Percentiles rank a stretch among this genome's conserved stretches.
Evolutionary conservation across 805 yeast species (phyloP).

Genomic region (Brettanomyces bruxellensis): DNA sequence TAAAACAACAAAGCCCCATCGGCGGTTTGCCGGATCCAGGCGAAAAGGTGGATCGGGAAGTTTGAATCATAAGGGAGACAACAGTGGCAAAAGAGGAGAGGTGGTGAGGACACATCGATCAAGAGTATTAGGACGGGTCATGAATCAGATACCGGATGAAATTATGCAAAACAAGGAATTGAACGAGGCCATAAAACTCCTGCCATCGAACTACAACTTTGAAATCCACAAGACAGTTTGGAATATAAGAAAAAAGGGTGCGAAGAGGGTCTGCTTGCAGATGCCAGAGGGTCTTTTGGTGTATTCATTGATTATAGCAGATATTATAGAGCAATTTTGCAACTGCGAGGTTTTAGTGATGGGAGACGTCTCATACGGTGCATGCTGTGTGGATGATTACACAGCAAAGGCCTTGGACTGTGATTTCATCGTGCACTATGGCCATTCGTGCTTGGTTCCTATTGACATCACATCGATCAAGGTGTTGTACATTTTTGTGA

Average conservation of each 20-base stretch:
- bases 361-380: slow-evolving; percentile 99
- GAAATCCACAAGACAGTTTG: slow-evolving; percentile 94
- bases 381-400: slow-evolving; percentile 95
- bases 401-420: slow-evolving; percentile 91
- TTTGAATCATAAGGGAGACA: not conserved
- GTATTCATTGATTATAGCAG: slow-evolving; percentile 82
- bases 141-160: slow-evolving; percentile 85
- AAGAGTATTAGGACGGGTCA: slow-evolving; percentile 44
- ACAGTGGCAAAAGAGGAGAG: not conserved
- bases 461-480: slow-evolving; percentile 85
- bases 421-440: slow-evolving; percentile 92
- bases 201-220: slow-evolving; percentile 90
- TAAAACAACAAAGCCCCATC: slow-evolving; percentile 7
- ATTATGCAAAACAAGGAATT: slow-evolving; percentile 72
- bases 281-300: slow-evolving; percentile 96
- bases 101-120: slow-evolving; percentile 11
- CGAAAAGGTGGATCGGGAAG: not conserved
- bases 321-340: slow-evolving; percentile 88
- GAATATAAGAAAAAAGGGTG: slow-evolving; percentile 70
- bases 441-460: slow-evolving; percentile 95
- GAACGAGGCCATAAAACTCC: slow-evolving; percentile 70
- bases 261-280: slow-evolving; percentile 84
- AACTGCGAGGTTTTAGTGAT: slow-evolving; percentile 79
- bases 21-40: slow-evolving; percentile 23
- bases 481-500: slow-evolving; percentile 91